phyloP scores from a whole-genome alignment of 345 rosid genomes.

The Salix koriyanagi region DNA sequence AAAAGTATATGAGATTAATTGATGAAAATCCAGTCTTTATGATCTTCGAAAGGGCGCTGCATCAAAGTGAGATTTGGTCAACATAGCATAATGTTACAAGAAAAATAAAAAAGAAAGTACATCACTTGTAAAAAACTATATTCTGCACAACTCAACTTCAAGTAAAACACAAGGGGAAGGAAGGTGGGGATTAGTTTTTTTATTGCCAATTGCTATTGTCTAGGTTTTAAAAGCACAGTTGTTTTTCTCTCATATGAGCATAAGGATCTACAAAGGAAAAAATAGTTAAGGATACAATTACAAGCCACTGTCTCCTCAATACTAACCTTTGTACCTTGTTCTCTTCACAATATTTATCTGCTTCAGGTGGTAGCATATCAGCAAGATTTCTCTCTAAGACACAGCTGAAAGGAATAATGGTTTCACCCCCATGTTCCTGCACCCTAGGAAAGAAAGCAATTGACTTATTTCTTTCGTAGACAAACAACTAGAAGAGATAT shows the following conservation, averaged over 20 bases:
- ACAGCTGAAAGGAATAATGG: conserved; percentile 92
- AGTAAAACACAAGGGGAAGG: not conserved
- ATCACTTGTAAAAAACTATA: not conserved
- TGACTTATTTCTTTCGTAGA: not conserved
- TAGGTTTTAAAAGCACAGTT: not conserved
- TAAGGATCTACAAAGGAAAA: not conserved
- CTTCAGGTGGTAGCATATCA: conserved; percentile 75
- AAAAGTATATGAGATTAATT: conserved; percentile 93
- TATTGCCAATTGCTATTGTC: not conserved
- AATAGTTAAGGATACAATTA: not conserved
- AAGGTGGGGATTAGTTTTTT: not conserved
- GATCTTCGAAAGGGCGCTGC: conserved; percentile 91
- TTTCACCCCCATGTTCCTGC: conserved; percentile 91
- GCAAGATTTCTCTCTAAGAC: conserved; percentile 70
- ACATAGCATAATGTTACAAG: not conserved
- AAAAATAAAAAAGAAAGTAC: not conserved
- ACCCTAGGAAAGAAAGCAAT: conserved; percentile 52
- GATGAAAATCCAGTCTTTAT: conserved; percentile 96
- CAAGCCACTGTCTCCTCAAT: not conserved
- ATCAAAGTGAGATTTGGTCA: conserved; percentile 11
- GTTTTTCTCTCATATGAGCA: not conserved
- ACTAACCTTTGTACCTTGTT: conserved; percentile 92
- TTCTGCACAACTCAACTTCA: not conserved
- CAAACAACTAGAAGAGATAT: not conserved
- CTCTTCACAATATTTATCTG: conserved; percentile 85